phyloP scores from a whole-genome alignment of 169 alveolate species.

The Plasmodium gaboni region DNA sequence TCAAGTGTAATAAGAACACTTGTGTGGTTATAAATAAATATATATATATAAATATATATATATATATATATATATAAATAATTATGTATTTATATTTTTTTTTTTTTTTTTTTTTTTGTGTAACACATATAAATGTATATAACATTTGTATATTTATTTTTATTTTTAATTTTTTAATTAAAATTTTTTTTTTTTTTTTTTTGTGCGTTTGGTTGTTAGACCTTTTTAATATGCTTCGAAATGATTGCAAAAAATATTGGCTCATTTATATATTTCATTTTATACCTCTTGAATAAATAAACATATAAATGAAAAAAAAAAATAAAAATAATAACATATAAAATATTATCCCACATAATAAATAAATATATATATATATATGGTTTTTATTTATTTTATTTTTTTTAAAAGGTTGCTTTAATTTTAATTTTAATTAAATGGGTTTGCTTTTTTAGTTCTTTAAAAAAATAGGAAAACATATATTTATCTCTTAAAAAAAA shows the following conservation, averaged over 20 bases:
- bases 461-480: not conserved
- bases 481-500: conserved; percentile 4
- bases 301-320: too few species aligned
- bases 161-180: not conserved
- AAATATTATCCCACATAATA: too few species aligned
- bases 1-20: not conserved
- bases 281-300: too few species aligned
- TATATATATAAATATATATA: not conserved
- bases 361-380: not conserved
- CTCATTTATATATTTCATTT: too few species aligned
- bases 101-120: conserved; percentile 1
- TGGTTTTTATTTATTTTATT: not conserved
- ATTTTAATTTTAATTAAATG: conserved; percentile 1
- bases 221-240: too few species aligned
- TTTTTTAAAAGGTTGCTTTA: not conserved
- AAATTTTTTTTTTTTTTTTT: not conserved
- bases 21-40: not conserved
- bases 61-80: not conserved
- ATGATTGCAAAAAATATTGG: too few species aligned
- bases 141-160: not conserved
- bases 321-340: too few species aligned
- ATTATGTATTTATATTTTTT: not conserved
- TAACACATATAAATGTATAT: not conserved
- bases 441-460: not conserved
- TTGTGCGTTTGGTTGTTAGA: not conserved